Conservation (phyloP, 192 early-diverging fungal species). For the Powellomyces hirtus region DNA sequence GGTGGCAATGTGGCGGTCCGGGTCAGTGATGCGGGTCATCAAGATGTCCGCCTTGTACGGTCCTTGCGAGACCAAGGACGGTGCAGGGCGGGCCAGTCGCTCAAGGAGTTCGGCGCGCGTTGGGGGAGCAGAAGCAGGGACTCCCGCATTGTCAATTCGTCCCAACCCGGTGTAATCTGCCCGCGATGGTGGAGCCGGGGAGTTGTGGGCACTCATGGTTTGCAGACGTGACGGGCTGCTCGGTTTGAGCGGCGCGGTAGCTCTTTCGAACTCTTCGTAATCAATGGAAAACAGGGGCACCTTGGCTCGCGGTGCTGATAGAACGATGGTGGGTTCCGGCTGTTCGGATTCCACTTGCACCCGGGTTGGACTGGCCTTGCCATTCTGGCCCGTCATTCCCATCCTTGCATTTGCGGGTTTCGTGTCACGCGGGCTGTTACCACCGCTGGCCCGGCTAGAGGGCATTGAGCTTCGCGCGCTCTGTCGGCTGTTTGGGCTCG, state of each 20-base stretch:
- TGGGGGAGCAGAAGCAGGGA: neutral
- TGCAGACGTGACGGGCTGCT: neutral
- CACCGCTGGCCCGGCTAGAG: neutral
- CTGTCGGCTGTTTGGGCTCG: neutral
- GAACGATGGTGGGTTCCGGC: neutral
- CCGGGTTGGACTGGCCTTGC: neutral
- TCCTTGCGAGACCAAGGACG: neutral
- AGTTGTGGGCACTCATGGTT: neutral
- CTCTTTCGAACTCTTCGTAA: neutral
- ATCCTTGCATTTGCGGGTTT: too few species aligned
- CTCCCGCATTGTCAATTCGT: too few species aligned
- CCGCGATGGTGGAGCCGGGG: neutral
- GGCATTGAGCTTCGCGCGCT: neutral
- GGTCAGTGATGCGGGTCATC: conserved; percentile 66
- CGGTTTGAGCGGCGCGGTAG: neutral
- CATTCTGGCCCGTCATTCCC: neutral
- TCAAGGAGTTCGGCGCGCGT: neutral
- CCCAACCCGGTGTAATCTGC: neutral
- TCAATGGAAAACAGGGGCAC: neutral
- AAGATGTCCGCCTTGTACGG: conserved; percentile 60
- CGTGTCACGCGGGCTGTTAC: neutral
- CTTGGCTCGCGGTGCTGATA: too few species aligned
- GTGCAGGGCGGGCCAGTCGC: neutral
- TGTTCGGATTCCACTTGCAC: neutral
- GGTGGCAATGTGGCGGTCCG: conserved; percentile 61